These are phyloP conservation scores for Saccharata proteae DNA, from an alignment of 2,329 filamentous ascomycete genomes.

Conservation along the genomic window DNA sequence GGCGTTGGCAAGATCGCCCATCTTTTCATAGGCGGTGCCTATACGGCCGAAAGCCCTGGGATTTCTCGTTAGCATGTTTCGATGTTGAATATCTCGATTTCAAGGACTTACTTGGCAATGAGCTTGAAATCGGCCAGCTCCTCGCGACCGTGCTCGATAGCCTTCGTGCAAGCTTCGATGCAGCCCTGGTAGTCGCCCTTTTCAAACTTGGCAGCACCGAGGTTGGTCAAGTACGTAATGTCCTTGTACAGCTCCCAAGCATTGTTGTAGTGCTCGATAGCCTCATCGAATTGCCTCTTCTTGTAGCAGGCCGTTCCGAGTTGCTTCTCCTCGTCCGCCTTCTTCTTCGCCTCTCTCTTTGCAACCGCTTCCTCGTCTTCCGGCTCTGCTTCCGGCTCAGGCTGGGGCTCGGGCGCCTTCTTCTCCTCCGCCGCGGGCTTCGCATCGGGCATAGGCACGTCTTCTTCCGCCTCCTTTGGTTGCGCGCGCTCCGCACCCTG, in stretches of 20 bases:
- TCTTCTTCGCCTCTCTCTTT: constrained; percentile 83
- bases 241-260: constrained; percentile 94
- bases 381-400: constrained; percentile 49
- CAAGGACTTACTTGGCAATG: constrained; percentile 65
- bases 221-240: constrained; percentile 94
- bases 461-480: constrained; percentile 49
- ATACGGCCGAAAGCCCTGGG: constrained; percentile 75
- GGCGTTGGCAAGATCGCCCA: constrained; percentile 65
- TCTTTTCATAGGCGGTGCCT: constrained; percentile 84
- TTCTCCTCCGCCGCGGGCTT: constrained; percentile 37
- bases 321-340: constrained; percentile 88
- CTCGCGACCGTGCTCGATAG: constrained; percentile 78
- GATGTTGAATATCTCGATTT: not conserved
- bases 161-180: constrained; percentile 77
- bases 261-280: constrained; percentile 87
- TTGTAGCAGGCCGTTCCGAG: constrained; percentile 93
- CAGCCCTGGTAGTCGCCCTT: constrained; percentile 86
- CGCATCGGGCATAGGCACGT: constrained; percentile 69
- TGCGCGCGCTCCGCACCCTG: constrained; percentile 28
- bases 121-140: constrained; percentile 95
- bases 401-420: constrained; percentile 48
- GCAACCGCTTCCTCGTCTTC: constrained; percentile 73
- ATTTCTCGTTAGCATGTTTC: constrained; percentile 9
- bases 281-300: constrained; percentile 92
- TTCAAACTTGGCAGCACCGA: constrained; percentile 87